phyloP scores from a whole-genome alignment of 2,329 filamentous ascomycete species.

The Aspergillus calidoustus region DNA sequence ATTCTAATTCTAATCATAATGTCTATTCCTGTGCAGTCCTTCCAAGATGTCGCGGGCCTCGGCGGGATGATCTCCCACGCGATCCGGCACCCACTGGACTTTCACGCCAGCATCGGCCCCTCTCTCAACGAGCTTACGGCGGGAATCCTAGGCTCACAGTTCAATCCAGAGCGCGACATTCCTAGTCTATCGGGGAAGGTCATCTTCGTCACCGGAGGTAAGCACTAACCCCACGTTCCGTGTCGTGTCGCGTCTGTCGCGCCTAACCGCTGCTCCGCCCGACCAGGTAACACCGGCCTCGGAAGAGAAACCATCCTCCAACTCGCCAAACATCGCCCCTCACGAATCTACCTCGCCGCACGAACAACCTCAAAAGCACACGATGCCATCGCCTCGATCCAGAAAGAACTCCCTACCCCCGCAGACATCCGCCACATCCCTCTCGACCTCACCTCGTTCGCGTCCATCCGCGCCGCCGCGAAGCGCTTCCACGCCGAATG shows the following conservation, averaged over 20 bases:
- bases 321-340: constrained; percentile 56
- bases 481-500: constrained; percentile 45
- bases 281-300: constrained; percentile 50
- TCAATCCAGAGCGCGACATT: constrained; percentile 52
- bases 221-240: neutral
- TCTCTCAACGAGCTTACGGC: constrained; percentile 41
- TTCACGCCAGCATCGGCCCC: constrained; percentile 37
- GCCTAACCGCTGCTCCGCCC: constrained; percentile 1
- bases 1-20: neutral
- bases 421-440: constrained; percentile 51
- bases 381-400: constrained; percentile 50
- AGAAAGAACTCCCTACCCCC: constrained; percentile 35
- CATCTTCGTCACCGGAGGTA: constrained; percentile 58
- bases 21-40: constrained; percentile 3
- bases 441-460: constrained; percentile 57
- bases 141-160: constrained; percentile 40
- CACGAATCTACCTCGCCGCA: constrained; percentile 60
- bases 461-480: constrained; percentile 53
- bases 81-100: constrained; percentile 37
- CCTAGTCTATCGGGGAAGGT: constrained; percentile 54
- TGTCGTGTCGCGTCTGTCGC: neutral
- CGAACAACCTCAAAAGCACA: constrained; percentile 51
- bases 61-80: constrained; percentile 6
- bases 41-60: constrained; percentile 13
- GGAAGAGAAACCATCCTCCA: constrained; percentile 54